Evolutionary conservation across 2,329 filamentous ascomycete genomes (phyloP).

Genomic region (Diplodia sapinea): DNA sequence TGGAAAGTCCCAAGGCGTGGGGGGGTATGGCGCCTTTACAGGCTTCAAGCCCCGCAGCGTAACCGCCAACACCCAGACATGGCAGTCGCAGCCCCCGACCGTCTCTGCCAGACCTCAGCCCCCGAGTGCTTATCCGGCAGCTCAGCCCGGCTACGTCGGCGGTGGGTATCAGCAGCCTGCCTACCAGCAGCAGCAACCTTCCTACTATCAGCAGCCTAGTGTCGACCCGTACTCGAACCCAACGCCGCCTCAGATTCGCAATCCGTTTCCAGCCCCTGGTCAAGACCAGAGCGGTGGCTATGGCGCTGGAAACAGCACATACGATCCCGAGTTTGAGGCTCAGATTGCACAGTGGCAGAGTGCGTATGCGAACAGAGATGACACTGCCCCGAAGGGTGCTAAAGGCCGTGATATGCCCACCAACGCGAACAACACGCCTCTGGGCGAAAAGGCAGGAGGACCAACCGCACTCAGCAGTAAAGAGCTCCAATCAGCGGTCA

Average conservation of each 20-base stretch:
- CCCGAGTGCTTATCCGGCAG: slow-evolving; percentile 44
- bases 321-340: slow-evolving; percentile 82
- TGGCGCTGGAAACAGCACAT: slow-evolving; percentile 46
- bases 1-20: slow-evolving; percentile 48
- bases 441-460: slow-evolving; percentile 43
- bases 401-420: slow-evolving; percentile 48
- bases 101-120: slow-evolving; percentile 40
- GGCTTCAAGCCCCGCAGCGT: slow-evolving; percentile 67
- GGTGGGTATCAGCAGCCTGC: slow-evolving; percentile 47
- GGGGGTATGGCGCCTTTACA: slow-evolving; percentile 55
- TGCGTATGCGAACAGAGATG: slow-evolving; percentile 75
- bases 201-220: slow-evolving; percentile 54
- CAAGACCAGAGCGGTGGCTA: slow-evolving; percentile 45
- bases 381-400: slow-evolving; percentile 50
- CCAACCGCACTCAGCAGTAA: slow-evolving; percentile 46
- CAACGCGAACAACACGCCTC: slow-evolving; percentile 53
- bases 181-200: slow-evolving; percentile 51
- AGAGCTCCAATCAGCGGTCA: slow-evolving; percentile 50
- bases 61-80: slow-evolving; percentile 49
- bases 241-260: slow-evolving; percentile 72
- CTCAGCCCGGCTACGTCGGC: slow-evolving; percentile 51
- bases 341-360: slow-evolving; percentile 96
- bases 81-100: slow-evolving; percentile 44
- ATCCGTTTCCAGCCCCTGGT: slow-evolving; percentile 76
- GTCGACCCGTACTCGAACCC: slow-evolving; percentile 53